phyloP scores from a whole-genome alignment of 2,329 filamentous ascomycete species.

The Epichloe scottii region DNA sequence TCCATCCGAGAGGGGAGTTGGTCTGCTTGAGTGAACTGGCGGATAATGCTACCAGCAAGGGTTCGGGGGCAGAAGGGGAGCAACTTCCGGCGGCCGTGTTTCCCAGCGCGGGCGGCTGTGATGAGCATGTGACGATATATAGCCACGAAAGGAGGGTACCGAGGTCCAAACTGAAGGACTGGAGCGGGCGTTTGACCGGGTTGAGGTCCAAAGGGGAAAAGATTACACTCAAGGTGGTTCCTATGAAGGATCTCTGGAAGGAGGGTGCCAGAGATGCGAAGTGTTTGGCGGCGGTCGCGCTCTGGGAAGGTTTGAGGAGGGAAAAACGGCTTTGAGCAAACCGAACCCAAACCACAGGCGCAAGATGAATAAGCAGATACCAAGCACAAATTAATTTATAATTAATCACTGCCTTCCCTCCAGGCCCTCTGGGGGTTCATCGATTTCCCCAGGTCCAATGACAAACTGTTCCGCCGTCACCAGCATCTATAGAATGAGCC shows the following conservation, averaged over 20 bases:
- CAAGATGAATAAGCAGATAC: too few relatives aligned
- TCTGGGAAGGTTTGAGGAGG: conserved; percentile 43
- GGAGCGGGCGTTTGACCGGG: conserved; percentile 45
- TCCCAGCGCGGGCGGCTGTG: conserved; percentile 46
- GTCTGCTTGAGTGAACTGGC: conserved; percentile 40
- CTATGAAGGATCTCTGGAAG: conserved; percentile 42
- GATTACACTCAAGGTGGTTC: conserved; percentile 48
- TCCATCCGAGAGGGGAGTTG: conserved; percentile 35
- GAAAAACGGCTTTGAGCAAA: conserved; percentile 27
- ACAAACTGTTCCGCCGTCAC: background rate
- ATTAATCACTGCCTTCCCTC: too few relatives aligned
- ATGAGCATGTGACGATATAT: conserved; percentile 48
- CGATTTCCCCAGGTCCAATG: too few relatives aligned
- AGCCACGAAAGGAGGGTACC: conserved; percentile 40
- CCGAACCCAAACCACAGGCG: too few relatives aligned
- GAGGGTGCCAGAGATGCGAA: conserved; percentile 47
- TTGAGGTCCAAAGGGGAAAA: conserved; percentile 45
- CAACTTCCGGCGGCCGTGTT: conserved; percentile 36
- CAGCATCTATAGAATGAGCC: conserved; percentile 27
- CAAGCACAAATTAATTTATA: too few relatives aligned
- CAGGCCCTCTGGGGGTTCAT: too few relatives aligned
- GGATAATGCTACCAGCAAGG: conserved; percentile 14
- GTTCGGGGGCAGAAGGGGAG: conserved; percentile 15
- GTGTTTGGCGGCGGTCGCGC: conserved; percentile 43
- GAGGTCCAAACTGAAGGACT: conserved; percentile 36